Conservation (phyloP, 306 rosid species). For the Vachellia collinsii region DNA sequence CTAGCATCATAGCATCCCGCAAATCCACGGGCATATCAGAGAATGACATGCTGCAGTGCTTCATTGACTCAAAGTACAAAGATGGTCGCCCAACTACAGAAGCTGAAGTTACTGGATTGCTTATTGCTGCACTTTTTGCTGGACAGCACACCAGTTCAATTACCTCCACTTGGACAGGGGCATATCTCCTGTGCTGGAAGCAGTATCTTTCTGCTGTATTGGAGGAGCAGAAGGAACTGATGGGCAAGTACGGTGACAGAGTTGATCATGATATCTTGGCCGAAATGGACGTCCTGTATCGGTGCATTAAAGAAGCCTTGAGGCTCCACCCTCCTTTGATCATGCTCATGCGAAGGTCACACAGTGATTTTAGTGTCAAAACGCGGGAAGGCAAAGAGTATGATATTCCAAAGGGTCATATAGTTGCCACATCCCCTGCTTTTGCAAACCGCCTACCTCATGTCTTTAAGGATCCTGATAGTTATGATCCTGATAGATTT, state of each 20-base stretch:
- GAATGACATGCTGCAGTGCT: conserved; percentile 94
- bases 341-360: conserved; percentile 87
- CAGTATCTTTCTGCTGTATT: conserved; percentile 67
- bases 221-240: conserved; percentile 72
- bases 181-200: conserved; percentile 72
- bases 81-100: conserved; percentile 90
- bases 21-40: conserved; percentile 57
- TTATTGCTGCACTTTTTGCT: conserved; percentile 82
- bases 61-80: conserved; percentile 92
- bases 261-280: conserved; percentile 91
- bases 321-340: conserved; percentile 95
- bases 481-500: conserved; percentile 79
- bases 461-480: conserved; percentile 75
- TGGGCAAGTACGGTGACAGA: conserved; percentile 72
- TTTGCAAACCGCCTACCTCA: conserved; percentile 84
- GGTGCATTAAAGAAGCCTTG: conserved; percentile 92
- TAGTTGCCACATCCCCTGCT: conserved; percentile 92
- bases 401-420: conserved; percentile 93
- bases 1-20: conserved; percentile 72
- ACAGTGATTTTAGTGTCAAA: conserved; percentile 71
- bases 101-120: conserved; percentile 85
- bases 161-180: conserved; percentile 98
- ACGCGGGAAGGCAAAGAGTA: conserved; percentile 79
- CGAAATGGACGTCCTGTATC: conserved; percentile 85
- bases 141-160: conserved; percentile 97